Evolutionary conservation across 495 filamentous ascomycete species (phyloP).

Genomic region (Penicillium cinerascens): DNA sequence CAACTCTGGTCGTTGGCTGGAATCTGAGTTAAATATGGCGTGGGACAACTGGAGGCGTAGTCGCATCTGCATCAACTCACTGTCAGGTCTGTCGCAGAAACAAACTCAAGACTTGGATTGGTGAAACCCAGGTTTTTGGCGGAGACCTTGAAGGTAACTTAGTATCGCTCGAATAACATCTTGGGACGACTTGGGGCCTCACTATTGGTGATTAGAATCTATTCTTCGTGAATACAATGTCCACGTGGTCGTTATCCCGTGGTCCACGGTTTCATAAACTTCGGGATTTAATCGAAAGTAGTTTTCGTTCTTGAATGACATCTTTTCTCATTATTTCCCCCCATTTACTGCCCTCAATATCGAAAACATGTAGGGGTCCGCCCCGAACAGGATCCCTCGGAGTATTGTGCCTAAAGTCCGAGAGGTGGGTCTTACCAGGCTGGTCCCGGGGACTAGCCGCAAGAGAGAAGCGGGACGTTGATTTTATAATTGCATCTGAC

Average conservation of each 20-base stretch:
- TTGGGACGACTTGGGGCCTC: not conserved
- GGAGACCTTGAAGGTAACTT: conserved; percentile 36
- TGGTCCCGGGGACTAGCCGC: not conserved
- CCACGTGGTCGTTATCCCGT: too few relatives aligned
- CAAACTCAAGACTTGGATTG: conserved; percentile 68
- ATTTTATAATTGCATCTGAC: not conserved
- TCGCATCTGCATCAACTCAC: conserved; percentile 47
- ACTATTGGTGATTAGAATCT: not conserved
- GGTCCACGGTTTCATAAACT: too few relatives aligned
- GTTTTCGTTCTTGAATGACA: too few relatives aligned
- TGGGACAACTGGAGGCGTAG: conserved; percentile 59
- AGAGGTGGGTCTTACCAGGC: not conserved
- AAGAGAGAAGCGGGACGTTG: not conserved
- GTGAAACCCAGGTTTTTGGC: conserved; percentile 67
- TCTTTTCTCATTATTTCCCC: too few relatives aligned
- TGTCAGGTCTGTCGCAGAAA: conserved; percentile 51
- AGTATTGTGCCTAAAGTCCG: not conserved
- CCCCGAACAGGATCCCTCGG: too few relatives aligned
- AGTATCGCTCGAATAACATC: not conserved
- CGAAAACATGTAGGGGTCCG: too few relatives aligned
- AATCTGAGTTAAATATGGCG: conserved; percentile 59
- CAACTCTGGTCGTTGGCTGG: conserved; percentile 47
- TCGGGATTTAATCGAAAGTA: too few relatives aligned
- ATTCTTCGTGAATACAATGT: not conserved
- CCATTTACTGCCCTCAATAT: too few relatives aligned